Base-by-base conservation (phyloP, 129 eudicot species). In the Tagetes erecta region DNA sequence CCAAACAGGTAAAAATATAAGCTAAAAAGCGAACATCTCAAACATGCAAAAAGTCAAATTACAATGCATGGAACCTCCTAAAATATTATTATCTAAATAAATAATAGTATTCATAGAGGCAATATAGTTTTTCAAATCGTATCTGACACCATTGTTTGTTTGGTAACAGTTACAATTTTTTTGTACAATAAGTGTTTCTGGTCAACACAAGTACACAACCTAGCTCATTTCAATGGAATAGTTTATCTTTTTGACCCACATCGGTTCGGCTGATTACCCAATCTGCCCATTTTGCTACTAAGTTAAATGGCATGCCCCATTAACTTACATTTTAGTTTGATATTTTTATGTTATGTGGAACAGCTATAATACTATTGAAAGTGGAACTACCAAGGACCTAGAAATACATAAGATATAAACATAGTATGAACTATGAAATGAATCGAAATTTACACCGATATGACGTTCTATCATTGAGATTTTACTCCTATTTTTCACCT, bases 291-390 rank as follows among this genome's bases (percentile, higher is more conserved):
- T 41, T 55, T 71, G 41, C 53, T 9, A 66, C 45, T 11, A 8
- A 57, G 13, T 7, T 57, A 33, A 57, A 46, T 66, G 53, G 14
- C 45, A 38, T 11, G 37, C 74, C 49, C 51, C 42, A 31, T 49
- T 14, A 40, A 35, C 56, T 66, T 70, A 35, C 45, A 39, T 73
- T 68, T 58, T 42, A 47, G 20, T 65, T 62, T 40, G 14, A 31
- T 53, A 41, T 31, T 55, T 31, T 36, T 53, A 31, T 20, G 27
- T 20, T 20, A 20, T 20, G 27, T 20, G 27, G 27, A 20, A 20
- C 27, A 20, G 27, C 27, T 20, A 20, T 20, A 20, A 20, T 20
- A 20, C 27, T 20, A 20, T 20, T 20, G 27, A 20, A 20, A 20
- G 27, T 20, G 27, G 27, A 20, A 20, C 27, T 20, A 20, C 27